phyloP scores from a whole-genome alignment of 1,284 basidiomycete genomes.

The Ceratobasidium sp. region DNA sequence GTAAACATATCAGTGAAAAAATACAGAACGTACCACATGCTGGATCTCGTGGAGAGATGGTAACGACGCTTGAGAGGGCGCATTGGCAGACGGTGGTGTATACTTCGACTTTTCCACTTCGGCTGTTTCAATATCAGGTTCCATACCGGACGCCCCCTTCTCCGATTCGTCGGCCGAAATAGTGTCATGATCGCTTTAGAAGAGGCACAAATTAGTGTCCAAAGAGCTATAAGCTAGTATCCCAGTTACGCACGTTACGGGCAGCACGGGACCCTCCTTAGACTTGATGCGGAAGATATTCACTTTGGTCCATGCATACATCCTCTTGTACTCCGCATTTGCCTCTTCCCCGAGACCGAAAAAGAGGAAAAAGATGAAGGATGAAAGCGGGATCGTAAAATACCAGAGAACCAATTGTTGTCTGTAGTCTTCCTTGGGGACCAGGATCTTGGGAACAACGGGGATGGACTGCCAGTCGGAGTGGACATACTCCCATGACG shows the following conservation, averaged over 20 bases:
- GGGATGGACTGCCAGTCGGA: conserved; percentile 44
- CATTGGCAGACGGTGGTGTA: neutral
- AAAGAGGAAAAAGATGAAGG: conserved; percentile 50
- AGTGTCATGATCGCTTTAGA: neutral
- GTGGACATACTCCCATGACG: conserved; percentile 48
- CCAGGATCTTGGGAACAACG: conserved; percentile 31
- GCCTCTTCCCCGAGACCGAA: conserved; percentile 52
- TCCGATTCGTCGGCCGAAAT: neutral
- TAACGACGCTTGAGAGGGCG: neutral
- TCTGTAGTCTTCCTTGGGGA: conserved; percentile 6
- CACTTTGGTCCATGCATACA: conserved; percentile 29
- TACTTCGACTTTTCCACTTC: neutral
- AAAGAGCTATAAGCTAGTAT: no score
- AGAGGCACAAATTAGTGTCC: no score
- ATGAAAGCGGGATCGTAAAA: conserved; percentile 43
- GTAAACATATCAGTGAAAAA: no score
- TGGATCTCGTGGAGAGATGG: no score
- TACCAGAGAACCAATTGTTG: conserved; percentile 39
- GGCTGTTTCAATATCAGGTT: conserved; percentile 10
- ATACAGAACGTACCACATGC: no score
- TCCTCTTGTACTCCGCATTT: conserved; percentile 44
- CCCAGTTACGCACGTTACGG: no score
- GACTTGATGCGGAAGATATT: conserved; percentile 15
- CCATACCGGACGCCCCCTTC: neutral
- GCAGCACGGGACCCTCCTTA: conserved; percentile 3